These are phyloP conservation scores for Tanozyma kutaoensis DNA, from an alignment of 805 yeast species.

Conservation along the genomic window DNA sequence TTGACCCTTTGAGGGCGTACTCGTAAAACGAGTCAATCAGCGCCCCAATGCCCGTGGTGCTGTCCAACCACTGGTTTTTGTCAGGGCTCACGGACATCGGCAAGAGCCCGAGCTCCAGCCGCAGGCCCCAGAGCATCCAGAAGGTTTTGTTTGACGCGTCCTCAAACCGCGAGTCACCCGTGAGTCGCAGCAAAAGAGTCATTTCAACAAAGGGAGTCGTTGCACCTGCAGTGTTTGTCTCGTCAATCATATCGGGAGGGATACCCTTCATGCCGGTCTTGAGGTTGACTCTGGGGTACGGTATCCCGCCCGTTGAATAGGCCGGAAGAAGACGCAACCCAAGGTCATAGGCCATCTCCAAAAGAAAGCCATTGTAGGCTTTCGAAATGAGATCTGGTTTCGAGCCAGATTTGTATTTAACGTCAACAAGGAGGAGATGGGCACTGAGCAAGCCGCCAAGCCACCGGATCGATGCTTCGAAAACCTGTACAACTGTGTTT, in stretches of 20 bases:
- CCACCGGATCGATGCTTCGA: constrained; percentile 73
- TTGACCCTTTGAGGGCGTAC: constrained; percentile 66
- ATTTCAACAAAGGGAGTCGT: constrained; percentile 75
- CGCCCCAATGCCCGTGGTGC: constrained; percentile 76
- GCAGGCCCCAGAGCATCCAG: constrained; percentile 54
- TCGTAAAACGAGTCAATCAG: constrained; percentile 87
- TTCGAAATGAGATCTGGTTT: too few species aligned
- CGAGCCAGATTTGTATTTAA: too few species aligned
- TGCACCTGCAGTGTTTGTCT: constrained; percentile 83
- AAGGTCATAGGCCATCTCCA: constrained; percentile 58
- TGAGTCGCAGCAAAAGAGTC: constrained; percentile 57
- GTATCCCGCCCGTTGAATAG: constrained; percentile 53
- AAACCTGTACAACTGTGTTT: constrained; percentile 71
- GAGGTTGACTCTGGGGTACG: constrained; percentile 70
- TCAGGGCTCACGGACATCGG: constrained; percentile 69
- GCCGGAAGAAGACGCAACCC: constrained; percentile 64
- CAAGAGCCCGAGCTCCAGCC: constrained; percentile 48
- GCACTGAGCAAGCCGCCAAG: constrained; percentile 73
- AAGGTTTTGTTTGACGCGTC: constrained; percentile 47
- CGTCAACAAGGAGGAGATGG: constrained; percentile 44
- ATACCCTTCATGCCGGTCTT: constrained; percentile 33
- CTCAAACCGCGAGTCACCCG: constrained; percentile 65
- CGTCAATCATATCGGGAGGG: constrained; percentile 33
- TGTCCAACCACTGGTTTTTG: constrained; percentile 40
- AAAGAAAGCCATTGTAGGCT: constrained; percentile 58